Conservation (phyloP, 2,329 filamentous ascomycete genomes). For the Paracoccidioides brasiliensis region DNA sequence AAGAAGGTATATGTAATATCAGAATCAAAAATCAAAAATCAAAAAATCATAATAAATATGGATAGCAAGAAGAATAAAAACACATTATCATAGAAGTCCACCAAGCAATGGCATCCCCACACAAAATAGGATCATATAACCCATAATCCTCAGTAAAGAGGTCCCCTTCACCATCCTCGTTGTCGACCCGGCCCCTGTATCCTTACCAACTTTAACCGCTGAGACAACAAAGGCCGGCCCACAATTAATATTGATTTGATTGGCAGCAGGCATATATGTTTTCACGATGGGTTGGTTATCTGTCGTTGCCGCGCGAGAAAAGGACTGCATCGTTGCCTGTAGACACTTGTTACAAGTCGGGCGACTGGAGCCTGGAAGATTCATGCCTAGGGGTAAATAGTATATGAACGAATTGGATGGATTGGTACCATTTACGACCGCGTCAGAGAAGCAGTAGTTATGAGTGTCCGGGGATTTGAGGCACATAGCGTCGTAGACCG, state of each 20-base stretch:
- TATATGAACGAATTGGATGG: constrained; percentile 69
- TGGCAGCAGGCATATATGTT: constrained; percentile 59
- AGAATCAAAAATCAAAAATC: neutral
- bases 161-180: neutral
- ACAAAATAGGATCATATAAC: constrained; percentile 2
- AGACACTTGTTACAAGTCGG: constrained; percentile 68
- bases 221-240: constrained; percentile 39
- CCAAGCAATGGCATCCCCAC: constrained; percentile 1
- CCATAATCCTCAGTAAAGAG: neutral
- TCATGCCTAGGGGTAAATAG: constrained; percentile 65
- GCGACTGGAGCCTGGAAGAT: constrained; percentile 51
- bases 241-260: constrained; percentile 55
- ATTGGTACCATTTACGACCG: constrained; percentile 61
- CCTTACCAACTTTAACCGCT: neutral
- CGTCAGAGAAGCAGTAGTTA: constrained; percentile 68
- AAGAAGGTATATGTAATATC: neutral
- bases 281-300: constrained; percentile 51
- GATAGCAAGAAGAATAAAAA: neutral
- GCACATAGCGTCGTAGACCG: constrained; percentile 70
- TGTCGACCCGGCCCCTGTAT: neutral
- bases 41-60: neutral
- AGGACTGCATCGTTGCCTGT: constrained; percentile 69
- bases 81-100: constrained; percentile 1
- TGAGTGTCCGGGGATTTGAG: constrained; percentile 52
- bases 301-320: constrained; percentile 54